Evolutionary conservation across 169 alveolate genomes (phyloP).

Genomic region (Plasmodium reichenowi): DNA sequence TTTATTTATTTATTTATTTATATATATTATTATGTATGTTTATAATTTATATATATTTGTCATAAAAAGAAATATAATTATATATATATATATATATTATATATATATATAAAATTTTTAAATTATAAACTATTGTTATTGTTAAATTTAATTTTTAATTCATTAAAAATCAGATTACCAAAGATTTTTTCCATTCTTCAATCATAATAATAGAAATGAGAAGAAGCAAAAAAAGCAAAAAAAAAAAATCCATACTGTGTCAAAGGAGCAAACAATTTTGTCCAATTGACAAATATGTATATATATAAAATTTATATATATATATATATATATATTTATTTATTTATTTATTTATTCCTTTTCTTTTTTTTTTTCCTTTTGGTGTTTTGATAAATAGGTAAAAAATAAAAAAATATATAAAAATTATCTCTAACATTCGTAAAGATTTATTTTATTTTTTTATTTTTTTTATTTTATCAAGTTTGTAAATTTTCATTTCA

Average conservation of each 20-base stretch:
- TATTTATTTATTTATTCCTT: not conserved
- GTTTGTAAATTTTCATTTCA: not conserved
- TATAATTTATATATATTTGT: too few relatives aligned
- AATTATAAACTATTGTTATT: too few relatives aligned
- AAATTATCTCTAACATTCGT: not conserved
- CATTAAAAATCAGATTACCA: constrained; percentile 77
- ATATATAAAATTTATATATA: too few relatives aligned
- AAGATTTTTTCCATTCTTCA: constrained; percentile 23
- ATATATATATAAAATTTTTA: too few relatives aligned
- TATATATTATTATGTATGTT: too few relatives aligned
- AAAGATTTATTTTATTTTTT: constrained; percentile 5
- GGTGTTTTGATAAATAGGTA: constrained; percentile 7
- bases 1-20: too few relatives aligned
- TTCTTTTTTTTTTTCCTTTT: constrained; percentile 16
- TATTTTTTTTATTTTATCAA: not conserved
- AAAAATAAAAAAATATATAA: constrained; percentile 32
- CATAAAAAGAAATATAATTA: too few relatives aligned
- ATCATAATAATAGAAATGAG: constrained; percentile 11
- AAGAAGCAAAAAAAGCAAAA: constrained; percentile 43
- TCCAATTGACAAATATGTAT: too few relatives aligned
- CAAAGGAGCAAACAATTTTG: too few relatives aligned
- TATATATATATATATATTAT: not conserved
- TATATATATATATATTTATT: too few relatives aligned
- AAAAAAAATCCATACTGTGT: not conserved
- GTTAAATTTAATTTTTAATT: constrained; percentile 17